These are phyloP conservation scores for Pseudonectria buxi DNA, from an alignment of 2,329 filamentous ascomycete genomes.

Conservation along the genomic window DNA sequence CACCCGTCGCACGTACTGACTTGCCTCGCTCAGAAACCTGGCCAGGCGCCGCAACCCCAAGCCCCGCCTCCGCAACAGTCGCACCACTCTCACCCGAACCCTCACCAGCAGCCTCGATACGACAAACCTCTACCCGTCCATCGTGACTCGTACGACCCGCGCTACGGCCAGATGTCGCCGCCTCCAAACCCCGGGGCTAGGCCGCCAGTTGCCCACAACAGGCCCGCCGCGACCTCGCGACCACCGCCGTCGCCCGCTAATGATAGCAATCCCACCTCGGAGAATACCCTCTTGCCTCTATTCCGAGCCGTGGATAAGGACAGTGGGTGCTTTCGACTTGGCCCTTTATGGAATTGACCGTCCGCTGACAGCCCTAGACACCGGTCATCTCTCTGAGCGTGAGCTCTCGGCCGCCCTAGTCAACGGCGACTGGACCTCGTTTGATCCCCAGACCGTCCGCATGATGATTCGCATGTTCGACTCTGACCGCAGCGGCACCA, in stretches of 20 bases:
- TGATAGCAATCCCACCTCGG: conserved; percentile 44
- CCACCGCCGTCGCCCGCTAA: conserved; percentile 60
- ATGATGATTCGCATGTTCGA: conserved; percentile 99
- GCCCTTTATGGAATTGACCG: background rate
- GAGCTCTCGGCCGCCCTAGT: conserved; percentile 88
- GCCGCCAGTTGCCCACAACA: conserved; percentile 38
- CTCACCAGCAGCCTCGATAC: conserved; percentile 32
- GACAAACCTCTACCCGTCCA: conserved; percentile 40
- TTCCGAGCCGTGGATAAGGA: conserved; percentile 90
- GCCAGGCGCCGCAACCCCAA: conserved; percentile 16
- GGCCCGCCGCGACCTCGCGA: conserved; percentile 50
- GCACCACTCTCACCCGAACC: conserved; percentile 5
- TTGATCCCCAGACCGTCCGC: conserved; percentile 86
- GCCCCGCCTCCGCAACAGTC: conserved; percentile 18
- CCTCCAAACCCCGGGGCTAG: conserved; percentile 39
- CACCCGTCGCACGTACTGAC: conserved; percentile 8
- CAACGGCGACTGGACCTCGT: conserved; percentile 92
- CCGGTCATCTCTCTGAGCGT: conserved; percentile 74
- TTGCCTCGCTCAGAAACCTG: conserved; percentile 29
- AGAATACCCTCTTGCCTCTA: conserved; percentile 72
- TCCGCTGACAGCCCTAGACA: conserved; percentile 40
- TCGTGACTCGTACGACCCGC: conserved; percentile 20
- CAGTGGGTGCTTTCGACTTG: conserved; percentile 40
- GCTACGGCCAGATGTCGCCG: conserved; percentile 44
- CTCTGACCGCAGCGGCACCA: conserved; percentile 77